Base-by-base conservation (phyloP, 192 early-diverging fungal species). In the Podila horticola region DNA sequence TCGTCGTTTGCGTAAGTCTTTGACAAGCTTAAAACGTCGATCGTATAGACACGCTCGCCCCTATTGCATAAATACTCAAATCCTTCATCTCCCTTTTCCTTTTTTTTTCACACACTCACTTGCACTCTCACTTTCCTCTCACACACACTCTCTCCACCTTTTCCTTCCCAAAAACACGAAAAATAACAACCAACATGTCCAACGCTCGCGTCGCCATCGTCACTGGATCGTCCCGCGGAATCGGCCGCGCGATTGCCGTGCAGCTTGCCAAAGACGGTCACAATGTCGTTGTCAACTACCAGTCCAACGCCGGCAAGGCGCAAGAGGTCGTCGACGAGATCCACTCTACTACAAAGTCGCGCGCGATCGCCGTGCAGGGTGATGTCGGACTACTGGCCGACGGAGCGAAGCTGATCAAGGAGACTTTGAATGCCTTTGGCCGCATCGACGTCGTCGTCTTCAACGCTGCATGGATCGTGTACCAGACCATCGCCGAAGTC, bases 201-300 rank as follows among this genome's bases (percentile, higher is more conserved):
- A 30, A 62, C 57, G 91, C 91, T 64, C 90, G 92, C 58, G 96
- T 97, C 41, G 97, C 89, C 28, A 74, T 98, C 41, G 92, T 98
- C 33, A 94, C 97, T 31, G 97, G 97, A 22, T 95, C 97, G 29
- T 96, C 96, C n/a, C 88, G 85, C 49, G 97, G 97, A n/a, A 88
- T 98, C 72, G 97, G 97, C 61, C 89, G 95, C 45, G 94, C 94
- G 0, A 95, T 97, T 74, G 95, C 97, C 15, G 84, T 90, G 38
- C 86, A 95, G 57, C 93, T 98, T 75, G 95, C 91, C 31, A 93
- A 92, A 67, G 85, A 89, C 30, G 97, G 97, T 12, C 55, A 70
- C 49, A 59, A 70, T 6, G 64, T 70, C 41, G 74, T 67, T 89
- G 89, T 66, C 84, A 88, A 68, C 90, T 96, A 45, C 92, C 94